Base-by-base conservation (phyloP, 2,329 filamentous ascomycete genomes). In the Pseudogymnoascus sp. region DNA sequence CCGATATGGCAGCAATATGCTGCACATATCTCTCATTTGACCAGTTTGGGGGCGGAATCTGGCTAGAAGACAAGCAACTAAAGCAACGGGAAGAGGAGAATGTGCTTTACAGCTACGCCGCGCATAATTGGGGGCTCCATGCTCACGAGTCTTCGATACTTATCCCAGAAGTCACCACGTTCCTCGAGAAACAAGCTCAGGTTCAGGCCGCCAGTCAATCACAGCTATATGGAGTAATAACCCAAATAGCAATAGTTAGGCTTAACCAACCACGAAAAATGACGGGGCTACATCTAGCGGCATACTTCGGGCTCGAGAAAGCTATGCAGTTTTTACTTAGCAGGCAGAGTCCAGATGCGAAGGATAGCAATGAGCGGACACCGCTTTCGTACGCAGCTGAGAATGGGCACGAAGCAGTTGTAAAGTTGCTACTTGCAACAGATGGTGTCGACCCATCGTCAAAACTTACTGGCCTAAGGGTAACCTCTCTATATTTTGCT, bases 1-100 rank as follows among this genome's bases (percentile, higher is more conserved):
- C 16, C 6, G 37, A 68, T 25, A 68, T 68, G 11, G 48, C 61
- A 19, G 37, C 11, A 13, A 45, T 31, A 7, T 74, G 73, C 54
- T 37, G 67, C 7, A 69, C 68, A 0, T 74, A 73, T 60, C 67
- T 74, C 8, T 70, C 69, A 6, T 76, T 76, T 28, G 64, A 71
- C 21, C 23, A 7, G 0, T 75, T 78, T 54, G 61, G 63, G 28
- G 61, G 21, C 7, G 69, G 67, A 21, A 19, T 31, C 1, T 31
- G 28, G 28, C 28, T 31, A 31, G 28, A 62, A 21, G 6, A 63
- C 16, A 51, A 64, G 2, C 61, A 65, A 8, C 60, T 65, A 43
- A 23, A 64, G 16, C 51, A 63, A n/a, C 21, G 28, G 34, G 19
- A 67, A 23, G 23, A 43, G 13, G 36, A 6, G 16, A 64, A 66